These are phyloP conservation scores for Limtongia smithiae DNA, from an alignment of 805 yeast species.

Conservation along the genomic window DNA sequence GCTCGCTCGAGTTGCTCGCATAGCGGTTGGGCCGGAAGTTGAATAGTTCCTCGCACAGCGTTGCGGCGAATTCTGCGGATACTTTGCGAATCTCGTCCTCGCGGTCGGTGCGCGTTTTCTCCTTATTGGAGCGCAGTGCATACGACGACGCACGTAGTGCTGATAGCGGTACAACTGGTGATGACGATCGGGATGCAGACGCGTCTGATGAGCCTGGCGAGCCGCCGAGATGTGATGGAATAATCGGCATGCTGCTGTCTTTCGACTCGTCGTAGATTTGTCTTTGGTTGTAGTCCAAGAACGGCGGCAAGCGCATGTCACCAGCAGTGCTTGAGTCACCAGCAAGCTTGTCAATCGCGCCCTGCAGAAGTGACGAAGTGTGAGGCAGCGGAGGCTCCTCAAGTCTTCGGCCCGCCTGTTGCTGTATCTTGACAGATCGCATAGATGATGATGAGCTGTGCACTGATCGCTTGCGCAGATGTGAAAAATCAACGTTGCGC, in stretches of 20 bases:
- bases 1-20: slow-evolving; percentile 9
- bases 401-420: no score
- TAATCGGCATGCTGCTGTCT: no score
- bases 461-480: slow-evolving; percentile 8
- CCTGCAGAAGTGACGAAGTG: slow-evolving; percentile 16
- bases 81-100: slow-evolving; percentile 23
- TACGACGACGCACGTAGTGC: slow-evolving; percentile 1
- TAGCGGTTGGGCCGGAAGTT: slow-evolving; percentile 10
- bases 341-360: slow-evolving; percentile 10
- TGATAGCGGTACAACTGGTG: background rate
- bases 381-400: slow-evolving; percentile 17
- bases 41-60: slow-evolving; percentile 22
- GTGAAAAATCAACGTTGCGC: slow-evolving; percentile 25
- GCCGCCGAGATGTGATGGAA: no score
- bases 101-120: background rate
- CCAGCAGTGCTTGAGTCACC: no score
- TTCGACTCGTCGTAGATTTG: no score
- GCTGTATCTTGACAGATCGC: slow-evolving; percentile 10
- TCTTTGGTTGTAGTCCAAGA: no score
- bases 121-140: slow-evolving; percentile 19
- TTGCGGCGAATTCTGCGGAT: slow-evolving; percentile 25
- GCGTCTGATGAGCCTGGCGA: background rate
- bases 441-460: slow-evolving; percentile 9
- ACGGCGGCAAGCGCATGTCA: no score
- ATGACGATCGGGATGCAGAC: background rate